Conservation (phyloP, 2,329 filamentous ascomycete genomes). For the Fulvia fulva region DNA sequence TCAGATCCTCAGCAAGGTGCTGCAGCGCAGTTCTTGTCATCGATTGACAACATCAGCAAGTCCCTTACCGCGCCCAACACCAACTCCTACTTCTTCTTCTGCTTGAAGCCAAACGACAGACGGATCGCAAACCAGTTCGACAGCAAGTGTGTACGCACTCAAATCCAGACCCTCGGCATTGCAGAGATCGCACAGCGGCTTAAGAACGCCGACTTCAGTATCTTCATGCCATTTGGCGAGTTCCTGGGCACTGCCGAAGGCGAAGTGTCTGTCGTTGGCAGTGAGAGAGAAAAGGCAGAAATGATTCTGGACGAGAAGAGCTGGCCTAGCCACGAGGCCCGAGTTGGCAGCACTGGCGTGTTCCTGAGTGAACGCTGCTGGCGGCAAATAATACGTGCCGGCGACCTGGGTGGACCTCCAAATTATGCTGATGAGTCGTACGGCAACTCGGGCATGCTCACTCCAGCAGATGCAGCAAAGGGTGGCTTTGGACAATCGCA, state of each 20-base stretch:
- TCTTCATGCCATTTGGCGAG: constrained; percentile 93
- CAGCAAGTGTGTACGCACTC: constrained; percentile 93
- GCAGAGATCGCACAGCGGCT: constrained; percentile 94
- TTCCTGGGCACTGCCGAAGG: constrained; percentile 85
- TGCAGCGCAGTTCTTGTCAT: constrained; percentile 84
- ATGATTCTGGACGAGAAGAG: constrained; percentile 85
- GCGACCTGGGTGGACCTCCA: constrained; percentile 56
- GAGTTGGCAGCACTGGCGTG: constrained; percentile 85
- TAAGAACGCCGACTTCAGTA: constrained; percentile 87
- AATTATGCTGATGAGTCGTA: constrained; percentile 53
- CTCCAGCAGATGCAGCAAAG: constrained; percentile 48
- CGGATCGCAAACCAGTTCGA: constrained; percentile 98
- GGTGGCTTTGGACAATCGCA: constrained; percentile 57
- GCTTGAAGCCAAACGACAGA: constrained; percentile 92
- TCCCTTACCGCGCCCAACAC: constrained; percentile 76
- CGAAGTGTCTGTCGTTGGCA: constrained; percentile 82
- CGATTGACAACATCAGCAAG: constrained; percentile 85
- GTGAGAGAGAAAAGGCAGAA: constrained; percentile 86
- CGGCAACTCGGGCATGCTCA: constrained; percentile 56
- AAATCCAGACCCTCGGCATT: constrained; percentile 92
- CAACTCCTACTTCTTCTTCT: constrained; percentile 95
- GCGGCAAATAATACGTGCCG: constrained; percentile 79
- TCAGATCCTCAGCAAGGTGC: constrained; percentile 70
- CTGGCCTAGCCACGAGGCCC: constrained; percentile 89
- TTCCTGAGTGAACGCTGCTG: constrained; percentile 96